Base-by-base conservation (phyloP, 352 stramenopile species). In the Elongisporangium prolatum region DNA sequence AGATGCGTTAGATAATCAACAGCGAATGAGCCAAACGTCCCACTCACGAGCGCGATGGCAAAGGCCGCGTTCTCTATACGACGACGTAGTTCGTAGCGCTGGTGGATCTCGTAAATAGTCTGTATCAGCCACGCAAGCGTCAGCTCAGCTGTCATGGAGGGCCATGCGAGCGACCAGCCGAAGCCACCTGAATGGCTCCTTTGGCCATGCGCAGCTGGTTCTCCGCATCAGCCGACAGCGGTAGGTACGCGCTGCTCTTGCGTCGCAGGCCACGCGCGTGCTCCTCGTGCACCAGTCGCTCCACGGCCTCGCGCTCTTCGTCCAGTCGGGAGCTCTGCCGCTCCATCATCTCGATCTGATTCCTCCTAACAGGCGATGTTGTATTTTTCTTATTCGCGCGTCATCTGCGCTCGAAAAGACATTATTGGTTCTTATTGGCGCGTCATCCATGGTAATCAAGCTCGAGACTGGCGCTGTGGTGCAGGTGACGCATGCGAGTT, bases 31-130 rank as follows among this genome's bases (percentile, higher is more conserved):
- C 2, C 18, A 53, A 20, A 34, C 10, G 21, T 28, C 0, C 14
- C 13, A 9, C 4, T 22, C 21, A 72, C 75, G 68, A 87, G 75
- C 28, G 83, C 80, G 44, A 93, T 54, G 13, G 14, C 54, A 47
- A 85, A 90, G 21, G 79, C 60, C 11, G 59, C 55, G 37, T 91
- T 88, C 51, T 93, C 83, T 34, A 88, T 62, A 6, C 56, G 18
- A n/a, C 84, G 78, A 5, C 79, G 80, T 16, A 67, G 71, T 16
- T 93, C 76, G 24, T 89, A 91, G 50, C 72, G 67, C 60, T 75
- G 65, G 60, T 90, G 77, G 13, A 90, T 71, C 20, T 64, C 65
- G 48, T 80, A 90, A 37, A 90, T 80, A 5, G 80, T 82, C 76
- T 88, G 51, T 5, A 50, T 5, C 9, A 40, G 28, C 28, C 4